Evolutionary conservation across 1,284 basidiomycete species (phyloP).

Genomic region (Schizophyllum amplum): DNA sequence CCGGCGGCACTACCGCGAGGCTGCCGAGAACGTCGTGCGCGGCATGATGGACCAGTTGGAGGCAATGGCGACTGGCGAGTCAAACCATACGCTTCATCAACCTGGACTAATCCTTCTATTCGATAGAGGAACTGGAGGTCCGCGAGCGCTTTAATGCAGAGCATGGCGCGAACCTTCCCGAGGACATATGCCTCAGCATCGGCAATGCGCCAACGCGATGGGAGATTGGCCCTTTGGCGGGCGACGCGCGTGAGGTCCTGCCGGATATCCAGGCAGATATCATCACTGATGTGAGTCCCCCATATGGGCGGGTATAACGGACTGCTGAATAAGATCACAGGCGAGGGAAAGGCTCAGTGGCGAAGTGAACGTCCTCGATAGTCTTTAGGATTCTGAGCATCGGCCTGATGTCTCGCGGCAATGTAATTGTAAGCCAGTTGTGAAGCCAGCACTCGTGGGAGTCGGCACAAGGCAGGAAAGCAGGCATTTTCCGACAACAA

Average conservation of each 20-base stretch:
- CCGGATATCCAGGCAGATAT: constrained; percentile 54
- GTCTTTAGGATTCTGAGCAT: too few species aligned
- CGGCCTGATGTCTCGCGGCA: too few species aligned
- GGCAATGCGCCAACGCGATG: constrained; percentile 64
- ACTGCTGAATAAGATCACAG: background rate
- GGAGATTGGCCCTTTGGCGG: constrained; percentile 50
- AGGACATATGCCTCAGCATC: constrained; percentile 68
- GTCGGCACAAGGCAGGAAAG: too few species aligned
- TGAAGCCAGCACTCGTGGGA: too few species aligned
- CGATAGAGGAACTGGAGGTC: constrained; percentile 54
- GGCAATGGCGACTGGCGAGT: constrained; percentile 54
- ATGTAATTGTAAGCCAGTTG: too few species aligned
- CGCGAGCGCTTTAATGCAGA: constrained; percentile 63
- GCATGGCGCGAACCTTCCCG: constrained; percentile 63
- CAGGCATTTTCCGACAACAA: too few species aligned
- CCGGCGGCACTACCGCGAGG: constrained; percentile 56
- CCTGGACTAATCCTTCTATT: background rate
- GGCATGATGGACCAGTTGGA: constrained; percentile 57
- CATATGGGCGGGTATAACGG: background rate
- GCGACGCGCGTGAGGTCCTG: constrained; percentile 44
- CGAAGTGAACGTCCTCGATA: background rate
- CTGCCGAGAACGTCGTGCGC: constrained; percentile 51
- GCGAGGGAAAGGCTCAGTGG: background rate
- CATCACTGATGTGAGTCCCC: constrained; percentile 35
- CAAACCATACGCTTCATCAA: background rate